Evolutionary conservation across 1,284 basidiomycete species (phyloP).

Genomic region (Schizophyllum commune): DNA sequence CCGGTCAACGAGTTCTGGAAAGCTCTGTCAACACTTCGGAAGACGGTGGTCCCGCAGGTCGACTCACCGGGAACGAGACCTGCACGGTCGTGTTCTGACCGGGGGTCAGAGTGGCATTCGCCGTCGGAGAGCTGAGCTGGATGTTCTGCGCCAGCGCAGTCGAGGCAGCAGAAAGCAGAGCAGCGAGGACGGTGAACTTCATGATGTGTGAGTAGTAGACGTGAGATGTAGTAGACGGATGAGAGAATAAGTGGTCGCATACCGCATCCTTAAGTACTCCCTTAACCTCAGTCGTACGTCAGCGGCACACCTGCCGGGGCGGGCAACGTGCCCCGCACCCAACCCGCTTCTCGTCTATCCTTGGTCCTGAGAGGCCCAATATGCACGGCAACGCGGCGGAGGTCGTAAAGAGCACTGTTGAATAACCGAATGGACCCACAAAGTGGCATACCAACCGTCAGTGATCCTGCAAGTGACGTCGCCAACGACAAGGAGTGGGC

Average conservation of each 20-base stretch:
- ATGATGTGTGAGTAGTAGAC: not conserved
- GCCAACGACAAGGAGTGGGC: no score
- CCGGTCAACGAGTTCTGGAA: constrained; percentile 3
- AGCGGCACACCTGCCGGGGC: no score
- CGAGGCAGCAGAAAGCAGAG: constrained; percentile 1
- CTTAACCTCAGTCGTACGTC: not conserved
- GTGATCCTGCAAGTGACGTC: no score
- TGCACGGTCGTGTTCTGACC: constrained; percentile 8
- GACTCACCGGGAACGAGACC: constrained; percentile 7
- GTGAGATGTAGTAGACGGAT: not conserved
- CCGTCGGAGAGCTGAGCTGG: constrained; percentile 2
- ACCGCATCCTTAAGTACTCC: not conserved
- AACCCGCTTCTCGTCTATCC: no score
- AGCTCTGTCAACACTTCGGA: not conserved
- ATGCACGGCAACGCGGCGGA: no score
- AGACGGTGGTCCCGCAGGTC: constrained; percentile 1
- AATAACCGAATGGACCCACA: no score
- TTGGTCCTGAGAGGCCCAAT: no score
- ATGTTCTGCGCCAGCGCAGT: constrained; percentile 8
- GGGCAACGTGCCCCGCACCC: no score
- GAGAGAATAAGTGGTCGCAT: not conserved
- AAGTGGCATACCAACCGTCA: no score
- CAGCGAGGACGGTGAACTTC: constrained; percentile 3
- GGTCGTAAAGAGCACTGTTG: no score
- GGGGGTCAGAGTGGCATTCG: constrained; percentile 1